Percentiles rank a stretch among this genome's conserved stretches.
These are phyloP conservation scores for Solidago caesia DNA, from an alignment of 129 eudicot genomes.

Conservation along the genomic window DNA sequence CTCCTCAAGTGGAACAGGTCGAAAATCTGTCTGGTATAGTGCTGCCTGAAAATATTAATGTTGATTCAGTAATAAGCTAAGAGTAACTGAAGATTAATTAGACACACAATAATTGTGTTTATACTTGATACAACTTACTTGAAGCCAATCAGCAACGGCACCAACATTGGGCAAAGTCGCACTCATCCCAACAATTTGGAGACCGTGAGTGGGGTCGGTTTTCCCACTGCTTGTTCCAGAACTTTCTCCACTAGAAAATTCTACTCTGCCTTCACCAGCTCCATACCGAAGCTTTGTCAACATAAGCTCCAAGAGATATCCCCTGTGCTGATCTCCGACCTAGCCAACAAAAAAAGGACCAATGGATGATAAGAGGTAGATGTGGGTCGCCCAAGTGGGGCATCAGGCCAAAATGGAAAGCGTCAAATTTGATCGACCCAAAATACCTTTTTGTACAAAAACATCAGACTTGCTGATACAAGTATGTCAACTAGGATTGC, in stretches of 20 bases:
- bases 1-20: conserved; percentile 96
- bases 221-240: conserved; percentile 79
- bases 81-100: background rate
- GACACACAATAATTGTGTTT: background rate
- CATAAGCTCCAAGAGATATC: conserved; percentile 93
- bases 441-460: too few relatives aligned
- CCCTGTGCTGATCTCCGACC: conserved; percentile 98
- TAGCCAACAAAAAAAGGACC: conserved; percentile 33
- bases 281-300: conserved; percentile 95
- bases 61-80: background rate
- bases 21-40: conserved; percentile 85
- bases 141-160: conserved; percentile 99
- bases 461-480: background rate
- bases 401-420: background rate
- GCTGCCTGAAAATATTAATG: conserved; percentile 66
- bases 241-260: conserved; percentile 86
- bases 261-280: conserved; percentile 87
- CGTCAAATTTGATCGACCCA: background rate
- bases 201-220: conserved; percentile 65
- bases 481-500: background rate
- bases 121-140: conserved; percentile 50
- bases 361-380: background rate
- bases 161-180: conserved; percentile 97
- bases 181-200: conserved; percentile 99
- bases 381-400: background rate